Evolutionary conservation across 495 filamentous ascomycete species (phyloP), one percentile per base, ranked within the genome.

Genomic region (Aspergillus sclerotiicarbonarius): DNA sequence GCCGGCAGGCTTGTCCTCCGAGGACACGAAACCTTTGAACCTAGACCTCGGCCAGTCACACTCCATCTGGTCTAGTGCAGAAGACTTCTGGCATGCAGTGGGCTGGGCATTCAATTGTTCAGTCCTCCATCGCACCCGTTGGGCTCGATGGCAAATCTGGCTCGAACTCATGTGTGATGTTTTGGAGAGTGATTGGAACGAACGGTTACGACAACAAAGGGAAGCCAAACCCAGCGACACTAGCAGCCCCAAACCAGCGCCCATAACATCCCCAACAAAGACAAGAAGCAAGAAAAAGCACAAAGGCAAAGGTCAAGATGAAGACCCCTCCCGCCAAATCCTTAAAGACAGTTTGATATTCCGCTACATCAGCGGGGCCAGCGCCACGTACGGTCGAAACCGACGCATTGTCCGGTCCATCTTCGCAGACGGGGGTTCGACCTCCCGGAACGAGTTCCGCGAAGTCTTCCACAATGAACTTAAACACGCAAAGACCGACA

Each of bases 41-140:
- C 71, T 80, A 15, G 76, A 81, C 0, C 71, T 92, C 29, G 87
- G 84, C 1, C 80, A 82, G 20, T 72, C 78, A n/a, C 82, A 83
- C 9, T 83, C 89, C 3, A 49, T 97, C 6, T 96, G 89, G 84
- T 70, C 74, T 15, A 79, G 83, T 18, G 90, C 86, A 0, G 84
- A 88, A 25, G 90, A 96, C 65, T 93, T 98, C 60, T 98, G 95
- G 90, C 83, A 88, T 41, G 81, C 88, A 0, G 84, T 93, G 0
- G 94, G 94, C 4, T 98, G 94, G 94, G 87, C 89, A 0, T 96
- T 97, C 69, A 92, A 91, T 62, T 98, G 94, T 72, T 91, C 90
- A 15, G 80, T 90, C 3, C 69, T 79, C 43, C 79, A 92, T 54
- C 80, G 80, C 39, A 76, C 75, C 33, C 73, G 91, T 20, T 98